Evolutionary conservation across 257 asterid genomes (phyloP).

Genomic region (Fraxinus excelsior): DNA sequence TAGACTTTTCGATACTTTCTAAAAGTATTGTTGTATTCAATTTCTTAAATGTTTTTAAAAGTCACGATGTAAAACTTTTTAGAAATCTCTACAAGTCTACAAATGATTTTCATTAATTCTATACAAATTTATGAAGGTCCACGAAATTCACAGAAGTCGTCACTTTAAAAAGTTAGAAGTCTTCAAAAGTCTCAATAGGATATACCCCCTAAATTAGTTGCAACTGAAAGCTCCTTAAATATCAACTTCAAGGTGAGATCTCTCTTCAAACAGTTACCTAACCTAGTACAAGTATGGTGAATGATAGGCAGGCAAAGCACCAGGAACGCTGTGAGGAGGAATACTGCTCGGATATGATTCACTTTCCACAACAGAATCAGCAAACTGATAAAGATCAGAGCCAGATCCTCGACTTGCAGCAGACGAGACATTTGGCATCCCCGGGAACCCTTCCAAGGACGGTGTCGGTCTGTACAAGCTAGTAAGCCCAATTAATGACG

Average conservation of each 20-base stretch:
- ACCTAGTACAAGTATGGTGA: conserved; percentile 47
- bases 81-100: too few species aligned
- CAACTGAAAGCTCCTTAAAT: not conserved
- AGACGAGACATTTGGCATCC: conserved; percentile 46
- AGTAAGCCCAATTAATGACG: conserved; percentile 41
- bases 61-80: too few species aligned
- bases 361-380: conserved; percentile 48
- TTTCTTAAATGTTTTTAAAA: too few species aligned
- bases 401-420: conserved; percentile 39
- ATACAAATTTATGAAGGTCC: too few species aligned
- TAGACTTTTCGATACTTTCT: too few species aligned
- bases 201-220: not conserved
- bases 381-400: conserved; percentile 71
- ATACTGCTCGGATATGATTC: conserved; percentile 37
- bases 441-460: conserved; percentile 48
- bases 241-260: not conserved
- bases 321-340: conserved; percentile 35
- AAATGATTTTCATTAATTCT: too few species aligned
- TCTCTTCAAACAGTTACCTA: not conserved
- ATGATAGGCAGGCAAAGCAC: conserved; percentile 39
- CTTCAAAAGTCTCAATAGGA: too few species aligned
- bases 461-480: conserved; percentile 49
- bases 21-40: too few species aligned
- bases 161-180: too few species aligned
- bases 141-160: too few species aligned